Conservation (phyloP, 2,329 filamentous ascomycete genomes). For the Dendryphion nanum region DNA sequence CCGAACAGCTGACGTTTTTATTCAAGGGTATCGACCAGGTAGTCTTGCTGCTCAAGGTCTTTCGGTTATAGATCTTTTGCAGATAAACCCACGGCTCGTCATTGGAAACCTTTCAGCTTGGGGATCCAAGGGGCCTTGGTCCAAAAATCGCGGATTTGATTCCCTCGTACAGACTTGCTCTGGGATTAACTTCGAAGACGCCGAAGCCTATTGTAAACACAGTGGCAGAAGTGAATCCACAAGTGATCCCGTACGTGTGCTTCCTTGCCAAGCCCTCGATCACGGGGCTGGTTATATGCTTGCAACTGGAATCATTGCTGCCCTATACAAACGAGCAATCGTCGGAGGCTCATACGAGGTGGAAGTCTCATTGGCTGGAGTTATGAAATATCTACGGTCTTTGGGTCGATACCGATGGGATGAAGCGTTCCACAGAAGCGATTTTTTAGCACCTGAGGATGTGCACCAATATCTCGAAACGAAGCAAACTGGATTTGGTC, state of each 20-base stretch:
- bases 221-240: slow-evolving; percentile 41
- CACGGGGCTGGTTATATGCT: slow-evolving; percentile 57
- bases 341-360: slow-evolving; percentile 53
- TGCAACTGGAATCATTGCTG: slow-evolving; percentile 53
- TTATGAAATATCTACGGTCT: slow-evolving; percentile 56
- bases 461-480: slow-evolving; percentile 44
- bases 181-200: slow-evolving; percentile 57
- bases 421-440: slow-evolving; percentile 44
- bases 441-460: slow-evolving; percentile 32
- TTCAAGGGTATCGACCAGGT: slow-evolving; percentile 54
- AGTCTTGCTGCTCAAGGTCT: slow-evolving; percentile 48
- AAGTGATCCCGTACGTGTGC: slow-evolving; percentile 41
- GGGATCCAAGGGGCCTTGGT: slow-evolving; percentile 50
- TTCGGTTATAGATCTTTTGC: slow-evolving; percentile 37
- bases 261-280: slow-evolving; percentile 58
- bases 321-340: slow-evolving; percentile 48
- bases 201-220: too few relatives aligned
- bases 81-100: slow-evolving; percentile 47
- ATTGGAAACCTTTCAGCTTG: slow-evolving; percentile 56
- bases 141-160: slow-evolving; percentile 52
- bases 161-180: slow-evolving; percentile 56
- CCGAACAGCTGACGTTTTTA: slow-evolving; percentile 52
- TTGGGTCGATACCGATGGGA: slow-evolving; percentile 51
- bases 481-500: slow-evolving; percentile 47
- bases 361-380: slow-evolving; percentile 55